Evolutionary conservation across 495 filamentous ascomycete species (phyloP).

Genomic region (Podospora australis): DNA sequence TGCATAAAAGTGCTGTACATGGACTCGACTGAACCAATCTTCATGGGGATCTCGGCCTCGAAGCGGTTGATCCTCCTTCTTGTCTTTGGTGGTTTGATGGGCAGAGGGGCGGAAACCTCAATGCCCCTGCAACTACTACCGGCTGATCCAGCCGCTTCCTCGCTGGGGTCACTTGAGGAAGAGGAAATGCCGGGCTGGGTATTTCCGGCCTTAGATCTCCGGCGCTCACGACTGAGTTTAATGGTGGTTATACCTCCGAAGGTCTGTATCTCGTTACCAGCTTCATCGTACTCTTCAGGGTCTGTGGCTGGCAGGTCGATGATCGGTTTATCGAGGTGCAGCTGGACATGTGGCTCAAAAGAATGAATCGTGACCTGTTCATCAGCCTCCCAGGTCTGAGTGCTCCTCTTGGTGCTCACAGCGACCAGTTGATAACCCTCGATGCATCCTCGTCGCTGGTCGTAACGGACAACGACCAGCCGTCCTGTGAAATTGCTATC

Average conservation of each 20-base stretch:
- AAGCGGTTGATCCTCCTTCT: too few relatives aligned
- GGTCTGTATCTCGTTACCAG: background rate
- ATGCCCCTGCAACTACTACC: too few relatives aligned
- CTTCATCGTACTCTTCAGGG: background rate
- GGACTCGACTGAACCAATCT: background rate
- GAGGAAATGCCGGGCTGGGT: too few relatives aligned
- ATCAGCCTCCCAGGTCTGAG: constrained; percentile 49
- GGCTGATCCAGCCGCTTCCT: too few relatives aligned
- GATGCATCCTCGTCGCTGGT: constrained; percentile 64
- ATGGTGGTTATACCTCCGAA: background rate
- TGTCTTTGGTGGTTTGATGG: too few relatives aligned
- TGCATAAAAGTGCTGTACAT: constrained; percentile 40
- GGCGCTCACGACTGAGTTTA: background rate
- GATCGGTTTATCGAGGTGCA: constrained; percentile 69
- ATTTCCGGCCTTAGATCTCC: too few relatives aligned
- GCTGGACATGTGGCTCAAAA: constrained; percentile 59
- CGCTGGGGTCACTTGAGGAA: background rate
- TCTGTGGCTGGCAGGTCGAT: constrained; percentile 42
- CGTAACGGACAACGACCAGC: constrained; percentile 66
- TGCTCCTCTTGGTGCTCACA: constrained; percentile 43
- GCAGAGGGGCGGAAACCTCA: constrained; percentile 23
- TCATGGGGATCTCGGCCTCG: constrained; percentile 24
- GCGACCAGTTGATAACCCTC: constrained; percentile 75
- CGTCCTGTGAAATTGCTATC: constrained; percentile 64
- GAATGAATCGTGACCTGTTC: constrained; percentile 62